A percentile compares a stretch with the other conserved stretches of the same genome.
phyloP scores from a whole-genome alignment of 106 monocot genomes.

The Chionographis japonica region DNA sequence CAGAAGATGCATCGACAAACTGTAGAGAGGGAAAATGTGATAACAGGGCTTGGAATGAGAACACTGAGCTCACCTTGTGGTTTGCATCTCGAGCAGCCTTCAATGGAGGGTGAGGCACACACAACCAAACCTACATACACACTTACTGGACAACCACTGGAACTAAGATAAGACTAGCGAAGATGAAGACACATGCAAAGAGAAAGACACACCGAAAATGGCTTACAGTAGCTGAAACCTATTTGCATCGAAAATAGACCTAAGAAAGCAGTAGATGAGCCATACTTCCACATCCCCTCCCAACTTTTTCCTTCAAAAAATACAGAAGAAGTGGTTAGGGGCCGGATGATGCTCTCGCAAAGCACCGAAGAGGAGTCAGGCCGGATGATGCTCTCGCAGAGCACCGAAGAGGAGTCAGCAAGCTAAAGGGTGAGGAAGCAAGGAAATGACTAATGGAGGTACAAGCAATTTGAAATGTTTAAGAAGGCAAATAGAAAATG shows the following conservation, averaged over 20 bases:
- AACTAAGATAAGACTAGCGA: no score
- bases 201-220: neutral
- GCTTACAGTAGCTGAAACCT: neutral
- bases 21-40: no score
- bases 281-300: neutral
- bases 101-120: no score
- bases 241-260: neutral
- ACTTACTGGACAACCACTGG: no score
- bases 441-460: neutral
- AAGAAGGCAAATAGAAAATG: no score
- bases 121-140: no score
- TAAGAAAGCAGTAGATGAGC: neutral
- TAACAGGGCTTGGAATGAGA: no score
- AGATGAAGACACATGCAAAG: no score
- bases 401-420: neutral
- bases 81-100: no score
- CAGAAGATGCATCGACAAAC: no score
- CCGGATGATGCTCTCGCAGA: neutral
- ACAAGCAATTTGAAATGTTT: no score
- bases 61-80: no score
- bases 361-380: neutral
- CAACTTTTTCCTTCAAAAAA: slow-evolving; percentile 15
- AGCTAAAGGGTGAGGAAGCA: neutral
- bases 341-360: neutral
- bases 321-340: slow-evolving; percentile 9